Evolutionary conservation across 495 filamentous ascomycete genomes (phyloP), one percentile per base, ranked within the genome.

Genomic region (Hyphodiscus hymeniophilus): DNA sequence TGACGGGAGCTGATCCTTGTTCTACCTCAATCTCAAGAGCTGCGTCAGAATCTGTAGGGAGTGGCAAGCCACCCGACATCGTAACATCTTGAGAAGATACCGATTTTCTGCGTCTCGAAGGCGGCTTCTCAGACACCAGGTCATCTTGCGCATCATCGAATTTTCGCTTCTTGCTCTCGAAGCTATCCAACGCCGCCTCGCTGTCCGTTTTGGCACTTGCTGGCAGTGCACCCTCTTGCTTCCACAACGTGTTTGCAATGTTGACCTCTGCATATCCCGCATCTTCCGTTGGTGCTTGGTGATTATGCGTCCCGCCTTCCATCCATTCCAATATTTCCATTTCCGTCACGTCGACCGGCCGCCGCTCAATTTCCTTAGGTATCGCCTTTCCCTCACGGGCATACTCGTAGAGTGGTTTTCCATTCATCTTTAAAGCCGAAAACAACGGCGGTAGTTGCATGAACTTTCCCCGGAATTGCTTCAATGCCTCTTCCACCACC

Each of bases 341-440:
- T 20, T 84, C 73, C 38, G 71, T 56, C 1, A 92, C 87, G 43
- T 84, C 80, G 3, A 97, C 85, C 0, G 83, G 79, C 43, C 92
- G 65, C 47, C 81, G 73, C 63, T 88, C 72, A 42, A 99, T 92
- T 64, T 94, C 85, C 46, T 81, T 68, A 2, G 91, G 91, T 7
- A 90, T 77, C 42, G 82, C 74, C 60, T 84, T 87, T 1, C 94
- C 94, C 60, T 86, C 87, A 12, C 94, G 71, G 22, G 94, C 94
- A 66, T 97, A 97, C 69, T 99, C 89, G 58, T 97, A 99, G 23
- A 95, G 70, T 23, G 80, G 81, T 69, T 95, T 97, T 2, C 92
- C 92, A 44, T 95, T 68, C 53, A 96, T 82, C 60, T 84, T 85
- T 32, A 97, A 71, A 21, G 94, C 91, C n/a, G 87, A 94, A 63